phyloP scores from a whole-genome alignment of 768 basidiomycete genomes.

The Vararia minispora region DNA sequence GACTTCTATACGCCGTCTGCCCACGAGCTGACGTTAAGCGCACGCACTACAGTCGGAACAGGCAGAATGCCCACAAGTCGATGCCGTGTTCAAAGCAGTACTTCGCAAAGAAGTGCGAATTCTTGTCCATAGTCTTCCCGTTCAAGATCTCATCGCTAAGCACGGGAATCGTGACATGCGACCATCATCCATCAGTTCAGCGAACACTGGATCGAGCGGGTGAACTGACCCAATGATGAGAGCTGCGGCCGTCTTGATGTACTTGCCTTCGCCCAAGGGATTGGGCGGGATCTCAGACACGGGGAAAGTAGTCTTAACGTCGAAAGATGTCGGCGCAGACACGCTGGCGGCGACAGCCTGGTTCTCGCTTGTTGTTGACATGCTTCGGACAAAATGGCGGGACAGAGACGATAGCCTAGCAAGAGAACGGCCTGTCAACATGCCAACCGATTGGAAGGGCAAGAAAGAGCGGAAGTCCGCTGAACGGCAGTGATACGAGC shows the following conservation, averaged over 20 bases:
- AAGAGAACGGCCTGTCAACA: neutral
- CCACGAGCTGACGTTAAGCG: constrained; percentile 5
- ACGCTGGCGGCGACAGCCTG: neutral
- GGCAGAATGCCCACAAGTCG: constrained; percentile 51
- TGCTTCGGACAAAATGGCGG: constrained; percentile 2
- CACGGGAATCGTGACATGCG: neutral
- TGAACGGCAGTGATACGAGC: too few species aligned
- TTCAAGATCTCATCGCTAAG: constrained; percentile 84
- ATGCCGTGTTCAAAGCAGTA: constrained; percentile 85
- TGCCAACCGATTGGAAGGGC: neutral
- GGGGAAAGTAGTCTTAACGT: constrained; percentile 27
- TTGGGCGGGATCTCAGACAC: constrained; percentile 51
- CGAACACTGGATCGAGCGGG: neutral
- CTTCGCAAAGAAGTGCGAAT: constrained; percentile 79
- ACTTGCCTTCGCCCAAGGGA: constrained; percentile 56
- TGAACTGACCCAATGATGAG: constrained; percentile 60
- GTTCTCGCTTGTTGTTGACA: neutral
- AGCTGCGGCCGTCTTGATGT: constrained; percentile 65
- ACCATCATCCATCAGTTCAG: neutral
- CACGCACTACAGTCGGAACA: constrained; percentile 10
- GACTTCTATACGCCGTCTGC: constrained; percentile 81
- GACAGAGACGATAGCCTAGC: constrained; percentile 3
- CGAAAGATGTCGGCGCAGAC: neutral
- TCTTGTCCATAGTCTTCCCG: constrained; percentile 78
- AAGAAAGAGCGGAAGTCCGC: too few species aligned